These are phyloP conservation scores for Yamadazyma spencermartinsiae DNA, from an alignment of 1,139 yeast species.

Conservation along the genomic window DNA sequence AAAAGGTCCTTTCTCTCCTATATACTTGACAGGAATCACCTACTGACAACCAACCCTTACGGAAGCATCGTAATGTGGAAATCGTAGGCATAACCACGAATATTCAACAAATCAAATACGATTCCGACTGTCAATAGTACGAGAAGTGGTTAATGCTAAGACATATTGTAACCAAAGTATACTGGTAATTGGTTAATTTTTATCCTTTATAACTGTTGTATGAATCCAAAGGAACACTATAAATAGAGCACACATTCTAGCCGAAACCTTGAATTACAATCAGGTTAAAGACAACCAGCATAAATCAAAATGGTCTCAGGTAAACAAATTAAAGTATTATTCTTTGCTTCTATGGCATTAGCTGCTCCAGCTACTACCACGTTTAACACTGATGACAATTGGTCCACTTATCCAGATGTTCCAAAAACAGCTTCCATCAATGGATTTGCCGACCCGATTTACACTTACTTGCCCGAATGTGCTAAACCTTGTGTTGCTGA, in stretches of 20 bases:
- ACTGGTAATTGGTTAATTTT: background rate
- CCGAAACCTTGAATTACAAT: background rate
- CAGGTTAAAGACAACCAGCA: too few species aligned
- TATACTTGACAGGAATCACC: too few species aligned
- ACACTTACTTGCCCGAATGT: constrained; percentile 40
- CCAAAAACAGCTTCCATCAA: constrained; percentile 50
- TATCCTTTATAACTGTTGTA: background rate
- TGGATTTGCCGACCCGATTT: constrained; percentile 53
- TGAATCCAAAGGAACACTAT: background rate
- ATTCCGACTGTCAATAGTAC: background rate
- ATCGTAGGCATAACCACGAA: background rate
- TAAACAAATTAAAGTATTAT: constrained; percentile 5
- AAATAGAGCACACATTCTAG: background rate
- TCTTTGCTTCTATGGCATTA: constrained; percentile 8
- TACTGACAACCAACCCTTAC: too few species aligned
- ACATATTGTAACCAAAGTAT: background rate
- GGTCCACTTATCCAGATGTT: constrained; percentile 44
- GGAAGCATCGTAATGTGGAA: background rate
- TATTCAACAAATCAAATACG: background rate
- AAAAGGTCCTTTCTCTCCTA: too few species aligned
- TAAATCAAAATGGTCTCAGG: constrained; percentile 9
- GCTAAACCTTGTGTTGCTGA: constrained; percentile 42
- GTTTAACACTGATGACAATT: constrained; percentile 13
- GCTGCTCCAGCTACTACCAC: constrained; percentile 12
- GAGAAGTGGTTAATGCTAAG: background rate